phyloP scores from a whole-genome alignment of 202 grass and related monocot genomes.

The Musa balbisiana region DNA sequence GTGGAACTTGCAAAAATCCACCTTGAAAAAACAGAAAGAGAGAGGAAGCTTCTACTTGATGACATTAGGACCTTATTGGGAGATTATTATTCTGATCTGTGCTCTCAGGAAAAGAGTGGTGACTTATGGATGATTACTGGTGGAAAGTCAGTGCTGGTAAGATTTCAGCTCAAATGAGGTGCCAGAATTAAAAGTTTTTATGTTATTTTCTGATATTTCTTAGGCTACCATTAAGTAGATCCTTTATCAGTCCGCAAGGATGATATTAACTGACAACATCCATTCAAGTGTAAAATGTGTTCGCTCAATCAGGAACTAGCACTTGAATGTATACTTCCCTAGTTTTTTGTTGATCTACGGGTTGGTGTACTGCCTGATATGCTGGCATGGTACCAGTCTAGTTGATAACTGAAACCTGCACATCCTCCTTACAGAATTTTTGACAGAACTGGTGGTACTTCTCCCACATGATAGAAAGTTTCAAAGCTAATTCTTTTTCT shows the following conservation, averaged over 20 bases:
- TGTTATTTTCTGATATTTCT: not conserved
- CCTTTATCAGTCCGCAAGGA: not conserved
- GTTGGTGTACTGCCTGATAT: no score
- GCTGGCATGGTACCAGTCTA: no score
- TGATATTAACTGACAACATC: not conserved
- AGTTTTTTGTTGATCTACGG: no score
- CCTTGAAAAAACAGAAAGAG: constrained; percentile 74
- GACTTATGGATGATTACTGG: constrained; percentile 53
- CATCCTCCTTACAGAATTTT: not conserved
- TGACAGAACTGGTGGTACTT: not conserved
- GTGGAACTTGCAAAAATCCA: constrained; percentile 84
- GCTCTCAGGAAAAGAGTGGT: constrained; percentile 49
- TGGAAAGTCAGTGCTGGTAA: constrained; percentile 64
- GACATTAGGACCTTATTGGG: constrained; percentile 65
- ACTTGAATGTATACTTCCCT: no score
- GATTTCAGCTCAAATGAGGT: constrained; percentile 12
- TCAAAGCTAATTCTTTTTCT: constrained; percentile 9
- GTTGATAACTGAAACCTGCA: not conserved
- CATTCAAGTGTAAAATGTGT: not conserved
- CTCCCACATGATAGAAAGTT: no score
- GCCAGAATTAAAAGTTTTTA: not conserved
- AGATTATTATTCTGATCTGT: constrained; percentile 36
- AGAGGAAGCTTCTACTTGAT: constrained; percentile 76
- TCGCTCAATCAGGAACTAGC: no score
- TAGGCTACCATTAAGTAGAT: not conserved